Evolutionary conservation across 106 monocot species (phyloP).

Genomic region (Dendrobium nobile): DNA sequence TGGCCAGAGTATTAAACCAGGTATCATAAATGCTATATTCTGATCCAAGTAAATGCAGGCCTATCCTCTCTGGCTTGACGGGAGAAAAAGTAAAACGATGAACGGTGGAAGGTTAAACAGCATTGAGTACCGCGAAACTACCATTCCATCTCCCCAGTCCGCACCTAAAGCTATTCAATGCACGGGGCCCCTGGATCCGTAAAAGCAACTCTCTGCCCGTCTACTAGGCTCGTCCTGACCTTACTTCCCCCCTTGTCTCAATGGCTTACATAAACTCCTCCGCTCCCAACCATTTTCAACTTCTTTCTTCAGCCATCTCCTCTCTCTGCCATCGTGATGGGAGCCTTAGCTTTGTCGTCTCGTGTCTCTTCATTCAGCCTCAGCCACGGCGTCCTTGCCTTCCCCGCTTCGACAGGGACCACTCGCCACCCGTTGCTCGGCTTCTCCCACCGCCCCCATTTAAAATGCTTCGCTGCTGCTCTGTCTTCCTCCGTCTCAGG

Average conservation of each 20-base stretch:
- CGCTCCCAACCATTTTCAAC: neutral
- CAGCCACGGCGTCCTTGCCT: neutral
- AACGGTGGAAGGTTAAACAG: neutral
- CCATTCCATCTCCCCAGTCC: neutral
- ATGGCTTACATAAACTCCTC: neutral
- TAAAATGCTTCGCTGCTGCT: constrained; percentile 4
- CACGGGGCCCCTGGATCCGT: neutral
- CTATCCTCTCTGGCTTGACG: too few relatives aligned
- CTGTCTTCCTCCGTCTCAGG: neutral
- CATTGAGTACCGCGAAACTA: neutral
- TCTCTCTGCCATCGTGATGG: neutral
- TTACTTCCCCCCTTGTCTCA: neutral
- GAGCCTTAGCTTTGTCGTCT: neutral
- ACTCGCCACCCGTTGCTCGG: neutral
- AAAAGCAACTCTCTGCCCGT: neutral
- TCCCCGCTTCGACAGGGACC: neutral
- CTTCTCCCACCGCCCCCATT: neutral
- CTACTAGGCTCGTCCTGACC: neutral
- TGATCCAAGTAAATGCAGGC: too few relatives aligned
- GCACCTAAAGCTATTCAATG: neutral
- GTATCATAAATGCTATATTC: too few relatives aligned
- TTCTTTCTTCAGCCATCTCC: neutral
- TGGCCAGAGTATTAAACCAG: too few relatives aligned
- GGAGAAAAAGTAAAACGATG: neutral
- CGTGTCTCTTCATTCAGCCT: neutral